phyloP scores from a whole-genome alignment of 805 yeast species.

The Saturnispora zaruensis region DNA sequence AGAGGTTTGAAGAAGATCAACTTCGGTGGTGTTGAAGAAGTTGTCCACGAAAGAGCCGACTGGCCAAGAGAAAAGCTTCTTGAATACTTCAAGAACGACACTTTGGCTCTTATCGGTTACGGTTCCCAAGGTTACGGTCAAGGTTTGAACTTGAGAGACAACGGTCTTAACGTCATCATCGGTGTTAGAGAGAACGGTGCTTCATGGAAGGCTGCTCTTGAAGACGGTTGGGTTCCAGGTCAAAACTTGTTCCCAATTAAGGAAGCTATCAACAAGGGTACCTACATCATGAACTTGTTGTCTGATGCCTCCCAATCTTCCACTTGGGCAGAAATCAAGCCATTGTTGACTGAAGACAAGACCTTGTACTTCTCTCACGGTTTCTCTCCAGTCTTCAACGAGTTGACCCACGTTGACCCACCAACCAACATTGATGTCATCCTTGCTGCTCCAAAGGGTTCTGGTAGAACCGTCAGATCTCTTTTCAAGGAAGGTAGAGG shows the following conservation, averaged over 20 bases:
- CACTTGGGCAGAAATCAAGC: conserved; percentile 85
- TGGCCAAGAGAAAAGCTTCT: conserved; percentile 98
- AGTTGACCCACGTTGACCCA: conserved; percentile 91
- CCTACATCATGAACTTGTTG: conserved; percentile 92
- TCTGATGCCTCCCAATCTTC: conserved; percentile 99
- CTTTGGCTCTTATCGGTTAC: conserved; percentile 96
- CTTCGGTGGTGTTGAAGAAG: conserved; percentile 92
- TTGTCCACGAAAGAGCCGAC: conserved; percentile 97
- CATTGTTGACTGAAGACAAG: conserved; percentile 92
- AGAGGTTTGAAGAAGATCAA: conserved; percentile 96
- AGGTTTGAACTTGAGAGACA: conserved; percentile 98
- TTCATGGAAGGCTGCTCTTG: conserved; percentile 98
- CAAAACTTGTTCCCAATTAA: conserved; percentile 91
- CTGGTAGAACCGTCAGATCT: conserved; percentile 99
- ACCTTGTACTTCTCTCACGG: conserved; percentile 99
- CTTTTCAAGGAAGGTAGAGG: conserved; percentile 99
- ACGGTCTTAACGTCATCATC: conserved; percentile 92
- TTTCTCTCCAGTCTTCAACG: conserved; percentile 98
- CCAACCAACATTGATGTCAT: conserved; percentile 94
- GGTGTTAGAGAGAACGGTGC: conserved; percentile 99
- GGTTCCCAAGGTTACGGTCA: conserved; percentile 99
- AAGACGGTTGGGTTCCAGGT: conserved; percentile 99
- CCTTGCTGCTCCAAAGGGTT: conserved; percentile 99
- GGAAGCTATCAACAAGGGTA: conserved; percentile 90
- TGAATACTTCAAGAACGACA: conserved; percentile 96